Evolutionary conservation across 2,329 filamentous ascomycete genomes (phyloP), one percentile per base, ranked within the genome.

Genomic region (Microcyclospora tardicrescens): DNA sequence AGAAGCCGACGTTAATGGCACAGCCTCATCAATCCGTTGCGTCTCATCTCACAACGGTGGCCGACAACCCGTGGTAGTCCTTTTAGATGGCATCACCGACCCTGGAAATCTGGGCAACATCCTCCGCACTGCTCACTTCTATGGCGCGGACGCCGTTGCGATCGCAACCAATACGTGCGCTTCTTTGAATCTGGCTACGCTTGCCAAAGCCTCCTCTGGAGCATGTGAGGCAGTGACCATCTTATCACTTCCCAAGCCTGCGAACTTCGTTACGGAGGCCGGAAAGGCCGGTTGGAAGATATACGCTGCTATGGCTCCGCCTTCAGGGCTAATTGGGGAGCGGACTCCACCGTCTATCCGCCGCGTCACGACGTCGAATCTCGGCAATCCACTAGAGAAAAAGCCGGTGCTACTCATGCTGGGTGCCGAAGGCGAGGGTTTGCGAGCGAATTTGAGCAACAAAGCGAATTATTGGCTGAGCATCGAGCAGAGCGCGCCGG

Each of bases 71-170:
- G 68, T 93, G 24, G 67, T 93, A 8, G 64, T 93, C 2, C 63
- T 89, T 27, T 66, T 91, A 2, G 80, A 91, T 49, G 74, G 80
- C 38, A 78, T 93, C 40, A 44, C 45, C 9, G 89, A 98, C 54
- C 82, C 86, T 0, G 86, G 84, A 16, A 98, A 98, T 55, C 66
- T 96, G 1, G 91, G 91, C 32, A 85, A 79, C 15, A 89, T 96
- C 43, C 70, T 96, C 33, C 81, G 91, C 28, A 84, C 84, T 5
- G 85, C 86, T 2, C 81, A 84, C 53, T 96, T 91, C 59, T 73
- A 96, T n/a, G 89, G 89, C 15, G 80, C 84, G 5, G 83, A 87
- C 39, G 87, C 84, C 4, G 74, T 98, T 14, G 77, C 77, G 2
- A 77, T 93, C 39, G 83, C 84, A 2, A 77, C 72, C 24, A 74